These are phyloP conservation scores for Leptosphaerulina australis DNA, from an alignment of 2,329 filamentous ascomycete species.

Conservation along the genomic window DNA sequence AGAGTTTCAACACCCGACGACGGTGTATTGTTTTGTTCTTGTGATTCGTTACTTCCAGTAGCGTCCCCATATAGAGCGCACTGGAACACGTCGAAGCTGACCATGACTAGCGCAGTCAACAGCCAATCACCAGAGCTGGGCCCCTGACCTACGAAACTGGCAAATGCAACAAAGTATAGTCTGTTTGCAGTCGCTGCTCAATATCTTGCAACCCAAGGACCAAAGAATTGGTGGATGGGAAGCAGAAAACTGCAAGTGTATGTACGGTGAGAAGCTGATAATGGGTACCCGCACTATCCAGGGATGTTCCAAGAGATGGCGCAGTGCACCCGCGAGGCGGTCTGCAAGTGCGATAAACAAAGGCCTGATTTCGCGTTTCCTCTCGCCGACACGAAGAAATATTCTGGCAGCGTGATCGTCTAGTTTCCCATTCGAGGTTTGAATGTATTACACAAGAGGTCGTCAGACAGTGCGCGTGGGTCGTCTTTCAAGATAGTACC, in stretches of 20 bases:
- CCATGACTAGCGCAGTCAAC: slow-evolving; percentile 39
- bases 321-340: slow-evolving; percentile 15
- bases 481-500: slow-evolving; percentile 1
- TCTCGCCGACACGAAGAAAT: slow-evolving; percentile 10
- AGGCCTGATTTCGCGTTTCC: slow-evolving; percentile 11
- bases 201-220: slow-evolving; percentile 32
- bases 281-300: slow-evolving; percentile 28
- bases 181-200: slow-evolving; percentile 27
- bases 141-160: slow-evolving; percentile 30
- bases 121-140: slow-evolving; percentile 30
- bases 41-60: slow-evolving; percentile 24
- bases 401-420: slow-evolving; percentile 18
- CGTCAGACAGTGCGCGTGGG: too few species aligned
- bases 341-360: slow-evolving; percentile 19
- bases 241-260: slow-evolving; percentile 28
- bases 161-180: slow-evolving; percentile 32
- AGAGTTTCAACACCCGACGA: slow-evolving; percentile 38
- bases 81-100: slow-evolving; percentile 41
- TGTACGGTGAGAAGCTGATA: slow-evolving; percentile 27
- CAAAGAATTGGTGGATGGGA: slow-evolving; percentile 20
- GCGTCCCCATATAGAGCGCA: slow-evolving; percentile 23
- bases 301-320: slow-evolving; percentile 14
- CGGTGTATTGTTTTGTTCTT: slow-evolving; percentile 15
- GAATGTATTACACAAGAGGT: slow-evolving; percentile 24
- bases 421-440: slow-evolving; percentile 18